Evolutionary conservation across 192 early-diverging fungal genomes (phyloP), one percentile per base, ranked within the genome.

Genomic region (Entomortierella beljakovae): DNA sequence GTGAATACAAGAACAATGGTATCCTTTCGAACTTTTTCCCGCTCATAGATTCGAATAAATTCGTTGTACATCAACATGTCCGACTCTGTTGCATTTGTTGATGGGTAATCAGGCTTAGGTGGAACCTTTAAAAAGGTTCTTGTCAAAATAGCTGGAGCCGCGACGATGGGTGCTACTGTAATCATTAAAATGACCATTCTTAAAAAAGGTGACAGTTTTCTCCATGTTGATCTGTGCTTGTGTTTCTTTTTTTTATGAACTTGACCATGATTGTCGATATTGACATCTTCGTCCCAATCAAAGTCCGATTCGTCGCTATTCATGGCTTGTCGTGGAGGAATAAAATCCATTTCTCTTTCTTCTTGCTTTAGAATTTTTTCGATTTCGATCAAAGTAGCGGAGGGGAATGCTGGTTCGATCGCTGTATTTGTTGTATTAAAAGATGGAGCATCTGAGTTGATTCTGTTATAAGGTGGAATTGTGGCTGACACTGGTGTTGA

Each of bases 131-230:
- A 66, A 40, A 82, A 83, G 15, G 81, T 84, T 28, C 83, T 26
- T 20, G 88, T 83, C 2, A 81, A 68, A 54, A 90, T 81, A 1
- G 83, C 81, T 13, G 89, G 89, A 26, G 80, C 70, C 25, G 86
- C 84, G 18, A 90, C 64, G 20, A 90, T 60, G 10, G 84, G 81
- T 11, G 86, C 84, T 23, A 86, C 84, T 7, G 81, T 70, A 0
- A 87, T n/a, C 83, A 88, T 87, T 34, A 88, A 80, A 34, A 81
- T 68, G 48, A 88, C 52, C 34, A 88, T 85, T 7, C 89, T 83
- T 38, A 90, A 40, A 43, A 64, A 79, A 15, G 88, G 64, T 31
- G 89, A 86, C 64, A 88, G 87, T 67, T 82, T 70, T 37, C 84
- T 83, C 87, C 87, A 88, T 23, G 68, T 69, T 10, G 75, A 71